Percentiles rank a stretch among this genome's conserved stretches.
phyloP scores from a whole-genome alignment of 176 grass and related monocot genomes.

The Phoenix dactylifera region DNA sequence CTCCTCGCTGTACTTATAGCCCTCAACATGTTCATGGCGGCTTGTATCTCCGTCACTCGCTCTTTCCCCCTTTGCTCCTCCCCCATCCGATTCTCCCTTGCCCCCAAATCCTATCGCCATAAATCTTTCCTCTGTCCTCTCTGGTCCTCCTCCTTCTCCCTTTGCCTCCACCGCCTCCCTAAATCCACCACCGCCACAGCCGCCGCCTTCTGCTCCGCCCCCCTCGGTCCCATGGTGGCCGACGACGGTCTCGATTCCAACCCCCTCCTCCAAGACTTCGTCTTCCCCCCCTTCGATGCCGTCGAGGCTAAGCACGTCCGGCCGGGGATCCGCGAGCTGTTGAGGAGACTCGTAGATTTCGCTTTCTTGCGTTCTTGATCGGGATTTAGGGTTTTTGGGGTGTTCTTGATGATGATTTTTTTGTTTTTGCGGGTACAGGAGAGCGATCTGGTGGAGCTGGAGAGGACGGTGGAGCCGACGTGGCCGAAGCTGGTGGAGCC shows the following conservation, averaged over 20 bases:
- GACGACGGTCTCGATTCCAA: conserved; percentile 24
- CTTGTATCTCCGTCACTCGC: conserved; percentile 15
- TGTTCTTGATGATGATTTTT: not conserved
- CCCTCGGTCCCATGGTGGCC: not conserved
- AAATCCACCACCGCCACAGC: not conserved
- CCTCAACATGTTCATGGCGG: conserved; percentile 22
- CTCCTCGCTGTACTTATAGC: not conserved
- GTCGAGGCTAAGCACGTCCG: conserved; percentile 66
- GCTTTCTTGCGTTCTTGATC: not conserved
- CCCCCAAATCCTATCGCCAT: not conserved
- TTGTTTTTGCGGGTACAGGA: conserved; percentile 28
- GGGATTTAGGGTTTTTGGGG: conserved; percentile 13
- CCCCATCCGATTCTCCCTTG: conserved; percentile 8
- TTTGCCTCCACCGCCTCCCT: conserved; percentile 32
- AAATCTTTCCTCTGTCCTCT: conserved; percentile 20
- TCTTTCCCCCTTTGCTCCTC: conserved; percentile 8
- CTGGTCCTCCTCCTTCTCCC: conserved; percentile 30
- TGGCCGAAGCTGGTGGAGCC: conserved; percentile 87
- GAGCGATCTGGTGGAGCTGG: conserved; percentile 62
- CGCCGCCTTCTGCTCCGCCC: conserved; percentile 26
- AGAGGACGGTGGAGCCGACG: conserved; percentile 65
- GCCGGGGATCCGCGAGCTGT: conserved; percentile 59
- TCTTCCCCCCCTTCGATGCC: conserved; percentile 68
- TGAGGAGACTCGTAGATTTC: conserved; percentile 44
- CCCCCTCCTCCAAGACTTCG: conserved; percentile 51